Evolutionary conservation across 305 asterid genomes (phyloP).

Genomic region (Fraxinus albicans): DNA sequence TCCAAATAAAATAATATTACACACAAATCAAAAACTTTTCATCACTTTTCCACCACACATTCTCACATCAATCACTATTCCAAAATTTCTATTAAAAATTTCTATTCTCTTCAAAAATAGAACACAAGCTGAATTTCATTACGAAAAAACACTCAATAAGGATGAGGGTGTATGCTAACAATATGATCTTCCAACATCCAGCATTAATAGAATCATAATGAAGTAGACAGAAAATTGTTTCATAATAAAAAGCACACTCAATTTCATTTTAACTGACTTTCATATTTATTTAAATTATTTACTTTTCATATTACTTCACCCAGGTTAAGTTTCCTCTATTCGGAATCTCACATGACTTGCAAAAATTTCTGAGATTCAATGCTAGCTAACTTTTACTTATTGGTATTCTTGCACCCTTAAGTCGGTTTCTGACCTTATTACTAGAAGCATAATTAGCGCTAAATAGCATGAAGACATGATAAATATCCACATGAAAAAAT

Average conservation of each 20-base stretch:
- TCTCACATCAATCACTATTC: no score
- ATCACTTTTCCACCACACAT: no score
- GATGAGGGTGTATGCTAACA: background rate
- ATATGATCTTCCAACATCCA: background rate
- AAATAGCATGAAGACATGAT: background rate
- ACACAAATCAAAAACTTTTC: no score
- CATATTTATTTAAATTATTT: background rate
- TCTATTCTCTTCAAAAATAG: no score
- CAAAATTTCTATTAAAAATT: no score
- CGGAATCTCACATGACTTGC: background rate
- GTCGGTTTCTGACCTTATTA: constrained; percentile 7
- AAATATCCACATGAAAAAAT: background rate
- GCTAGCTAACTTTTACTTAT: background rate
- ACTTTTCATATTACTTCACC: background rate
- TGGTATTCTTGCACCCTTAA: background rate
- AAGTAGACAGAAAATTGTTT: background rate
- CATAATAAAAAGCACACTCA: background rate
- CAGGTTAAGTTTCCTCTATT: background rate
- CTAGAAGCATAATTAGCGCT: background rate
- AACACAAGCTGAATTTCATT: background rate
- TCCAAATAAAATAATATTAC: no score
- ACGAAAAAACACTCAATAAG: background rate
- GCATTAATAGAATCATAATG: background rate
- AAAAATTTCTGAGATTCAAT: background rate
- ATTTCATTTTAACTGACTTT: background rate